These are phyloP conservation scores for Eimeria acervulina DNA, from an alignment of 169 alveolate genomes.

Conservation along the genomic window DNA sequence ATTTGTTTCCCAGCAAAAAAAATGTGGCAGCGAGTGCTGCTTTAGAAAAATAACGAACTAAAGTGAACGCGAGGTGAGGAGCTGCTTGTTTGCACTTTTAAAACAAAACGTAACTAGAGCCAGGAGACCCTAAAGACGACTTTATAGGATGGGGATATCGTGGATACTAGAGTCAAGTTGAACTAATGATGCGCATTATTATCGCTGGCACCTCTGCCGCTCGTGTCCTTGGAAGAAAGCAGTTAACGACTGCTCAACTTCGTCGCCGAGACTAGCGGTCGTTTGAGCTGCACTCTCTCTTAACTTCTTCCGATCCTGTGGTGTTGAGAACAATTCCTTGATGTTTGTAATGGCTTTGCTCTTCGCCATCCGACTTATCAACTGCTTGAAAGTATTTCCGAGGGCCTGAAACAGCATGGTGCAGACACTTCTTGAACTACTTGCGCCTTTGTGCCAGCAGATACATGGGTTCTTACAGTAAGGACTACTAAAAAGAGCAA, in stretches of 20 bases:
- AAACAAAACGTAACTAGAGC: background rate
- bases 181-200: background rate
- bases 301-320: background rate
- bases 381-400: slow-evolving; percentile 30
- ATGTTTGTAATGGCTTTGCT: slow-evolving; percentile 1
- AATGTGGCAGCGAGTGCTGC: slow-evolving; percentile 12
- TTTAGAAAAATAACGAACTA: background rate
- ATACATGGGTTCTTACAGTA: background rate
- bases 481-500: background rate
- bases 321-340: slow-evolving; percentile 2
- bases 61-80: background rate
- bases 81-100: background rate
- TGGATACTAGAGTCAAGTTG: background rate
- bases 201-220: background rate
- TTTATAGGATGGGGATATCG: background rate
- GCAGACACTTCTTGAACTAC: background rate
- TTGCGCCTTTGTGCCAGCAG: background rate
- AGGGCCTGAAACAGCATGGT: slow-evolving; percentile 32
- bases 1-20: background rate
- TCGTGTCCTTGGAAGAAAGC: slow-evolving; percentile 73
- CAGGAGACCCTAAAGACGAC: background rate
- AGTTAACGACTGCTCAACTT: slow-evolving; percentile 65
- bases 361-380: background rate
- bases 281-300: background rate
- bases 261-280: slow-evolving; percentile 45